Evolutionary conservation across 495 filamentous ascomycete genomes (phyloP), one percentile per base, ranked within the genome.

Genomic region (Aspergillus baeticus): DNA sequence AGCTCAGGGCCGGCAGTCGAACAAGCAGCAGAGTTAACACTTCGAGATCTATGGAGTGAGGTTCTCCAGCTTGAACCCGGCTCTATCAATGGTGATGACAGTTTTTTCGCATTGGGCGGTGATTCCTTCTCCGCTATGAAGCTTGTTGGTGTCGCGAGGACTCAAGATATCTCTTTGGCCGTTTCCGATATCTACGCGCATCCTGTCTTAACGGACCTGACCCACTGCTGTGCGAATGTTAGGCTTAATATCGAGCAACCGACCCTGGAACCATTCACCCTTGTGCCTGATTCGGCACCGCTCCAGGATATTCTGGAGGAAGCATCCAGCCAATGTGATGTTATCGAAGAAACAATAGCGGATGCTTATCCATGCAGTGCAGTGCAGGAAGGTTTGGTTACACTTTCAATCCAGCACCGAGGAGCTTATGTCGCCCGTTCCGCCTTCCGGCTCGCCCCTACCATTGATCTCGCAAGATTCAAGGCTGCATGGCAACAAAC

Each of bases 301-400:
- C 37, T 66, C 0, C 61, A 69, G 4, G 58, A 60, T 3, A 57
- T 81, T 5, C 17, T 84, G 21, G 65, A 76, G 1, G 80, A 84
- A 18, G 64, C 80, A 11, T 65, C 70, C 11, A 65, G 63, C 2
- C 72, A 72, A 35, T 86, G 81, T 44, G 21, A 46, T 6, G 57
- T 85, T 10, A 46, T 67, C 0, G 64, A 65, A 10, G 66, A 77
- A 0, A 51, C 67, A 0, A 72, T 88, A 10, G 26, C 44, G 0
- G 78, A 91, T 64, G 65, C 85, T 0, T 90, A 88, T 55, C 86
- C 87, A 6, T 89, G 86, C 72, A 88, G 83, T 5, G 79, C 87
- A 10, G 69, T 89, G 1, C 88, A 92, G 66, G 87, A 88, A 59
- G 86, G 84, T 2, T 74, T 90, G 15, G 72, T 89, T 66, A 82